These are phyloP conservation scores for Chytriomyces hyalinus DNA, from an alignment of 192 early-diverging fungal species.

Conservation along the genomic window DNA sequence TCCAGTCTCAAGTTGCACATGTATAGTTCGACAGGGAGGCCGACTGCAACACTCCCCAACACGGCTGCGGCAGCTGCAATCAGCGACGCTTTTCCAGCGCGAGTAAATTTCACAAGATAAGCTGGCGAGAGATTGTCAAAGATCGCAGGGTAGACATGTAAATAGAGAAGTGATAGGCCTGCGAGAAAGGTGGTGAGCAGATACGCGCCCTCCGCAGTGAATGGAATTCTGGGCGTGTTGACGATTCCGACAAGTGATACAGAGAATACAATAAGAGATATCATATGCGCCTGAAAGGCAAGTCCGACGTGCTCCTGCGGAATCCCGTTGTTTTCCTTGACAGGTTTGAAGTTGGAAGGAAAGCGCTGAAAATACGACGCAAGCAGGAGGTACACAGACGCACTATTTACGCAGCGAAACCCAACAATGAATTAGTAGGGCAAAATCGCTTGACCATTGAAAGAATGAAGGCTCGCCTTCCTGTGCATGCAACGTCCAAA, in stretches of 20 bases:
- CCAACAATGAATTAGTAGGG: not conserved
- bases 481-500: not conserved
- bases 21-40: not conserved
- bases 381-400: not conserved
- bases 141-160: too few species aligned
- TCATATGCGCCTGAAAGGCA: not conserved
- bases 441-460: not conserved
- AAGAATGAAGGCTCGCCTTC: not conserved
- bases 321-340: not conserved
- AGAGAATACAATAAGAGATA: not conserved
- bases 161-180: not conserved
- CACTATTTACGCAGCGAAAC: not conserved
- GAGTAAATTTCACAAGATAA: not conserved
- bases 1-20: not conserved
- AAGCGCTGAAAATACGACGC: not conserved
- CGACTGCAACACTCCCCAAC: not conserved
- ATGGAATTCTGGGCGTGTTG: not conserved
- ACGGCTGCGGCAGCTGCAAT: not conserved
- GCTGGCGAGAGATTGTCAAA: not conserved
- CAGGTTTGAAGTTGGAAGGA: not conserved
- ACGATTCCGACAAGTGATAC: not conserved
- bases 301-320: not conserved
- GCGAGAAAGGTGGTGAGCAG: not conserved
- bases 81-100: not conserved
- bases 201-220: not conserved